A percentile compares a stretch with the other conserved stretches of the same genome.
Evolutionary conservation across 208 protist species (phyloP).

Genomic region (Leptomonas pyrrhocoris): DNA sequence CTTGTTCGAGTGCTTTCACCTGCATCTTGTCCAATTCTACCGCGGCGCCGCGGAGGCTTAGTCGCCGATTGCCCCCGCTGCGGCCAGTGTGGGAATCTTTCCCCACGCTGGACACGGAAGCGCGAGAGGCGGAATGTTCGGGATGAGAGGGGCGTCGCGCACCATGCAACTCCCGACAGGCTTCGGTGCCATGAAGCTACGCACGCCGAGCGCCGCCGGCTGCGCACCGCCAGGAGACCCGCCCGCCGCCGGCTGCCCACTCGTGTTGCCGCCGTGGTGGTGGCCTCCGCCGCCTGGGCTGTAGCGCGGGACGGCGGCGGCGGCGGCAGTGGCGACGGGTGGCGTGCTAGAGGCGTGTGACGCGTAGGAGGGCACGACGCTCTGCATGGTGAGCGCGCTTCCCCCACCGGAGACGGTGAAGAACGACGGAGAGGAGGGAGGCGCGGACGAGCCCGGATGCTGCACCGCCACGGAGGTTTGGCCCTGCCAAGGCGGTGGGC

Average conservation of each 20-base stretch:
- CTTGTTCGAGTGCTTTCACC: not conserved
- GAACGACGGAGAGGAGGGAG: not conserved
- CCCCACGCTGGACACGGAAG: slow-evolving; percentile 45
- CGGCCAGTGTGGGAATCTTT: slow-evolving; percentile 25
- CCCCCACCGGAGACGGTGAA: not conserved
- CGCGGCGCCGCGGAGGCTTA: not conserved
- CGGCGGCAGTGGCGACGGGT: not conserved
- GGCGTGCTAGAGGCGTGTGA: not conserved
- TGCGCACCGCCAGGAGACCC: slow-evolving; percentile 24
- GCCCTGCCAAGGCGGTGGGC: not conserved
- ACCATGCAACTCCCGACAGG: slow-evolving; percentile 46
- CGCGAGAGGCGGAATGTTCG: slow-evolving; percentile 38
- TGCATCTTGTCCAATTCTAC: not conserved
- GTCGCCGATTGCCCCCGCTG: not conserved
- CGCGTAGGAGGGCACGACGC: not conserved
- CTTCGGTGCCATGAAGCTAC: slow-evolving; percentile 38
- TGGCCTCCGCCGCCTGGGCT: not conserved
- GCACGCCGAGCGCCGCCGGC: slow-evolving; percentile 33
- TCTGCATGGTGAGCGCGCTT: not conserved
- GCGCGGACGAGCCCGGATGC: not conserved
- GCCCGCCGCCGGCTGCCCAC: slow-evolving; percentile 9
- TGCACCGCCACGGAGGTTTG: not conserved
- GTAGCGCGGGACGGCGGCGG: not conserved
- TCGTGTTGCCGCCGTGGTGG: not conserved
- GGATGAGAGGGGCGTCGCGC: slow-evolving; percentile 28